Evolutionary conservation across 352 stramenopile genomes (phyloP).

Genomic region (Aphanomyces euteiches): DNA sequence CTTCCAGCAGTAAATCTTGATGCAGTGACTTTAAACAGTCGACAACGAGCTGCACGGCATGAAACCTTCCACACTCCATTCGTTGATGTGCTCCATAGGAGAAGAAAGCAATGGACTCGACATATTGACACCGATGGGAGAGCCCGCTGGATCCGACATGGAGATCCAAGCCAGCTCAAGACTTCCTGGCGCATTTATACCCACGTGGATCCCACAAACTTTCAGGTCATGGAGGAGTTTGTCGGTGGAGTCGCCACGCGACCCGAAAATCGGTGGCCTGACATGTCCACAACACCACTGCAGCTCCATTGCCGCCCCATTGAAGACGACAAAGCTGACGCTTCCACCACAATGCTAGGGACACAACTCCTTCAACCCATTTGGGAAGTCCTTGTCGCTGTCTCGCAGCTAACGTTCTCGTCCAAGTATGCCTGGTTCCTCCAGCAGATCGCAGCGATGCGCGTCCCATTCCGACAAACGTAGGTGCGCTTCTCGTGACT

Average conservation of each 20-base stretch:
- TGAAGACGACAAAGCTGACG: conserved; percentile 50
- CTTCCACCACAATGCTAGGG: conserved; percentile 49
- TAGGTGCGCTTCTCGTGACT: not conserved
- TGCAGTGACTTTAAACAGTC: conserved; percentile 5
- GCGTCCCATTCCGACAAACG: conserved; percentile 67
- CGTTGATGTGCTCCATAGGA: conserved; percentile 28
- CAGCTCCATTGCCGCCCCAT: conserved; percentile 45
- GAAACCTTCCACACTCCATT: not conserved
- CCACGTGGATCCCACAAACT: not conserved
- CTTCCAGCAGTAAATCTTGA: not conserved
- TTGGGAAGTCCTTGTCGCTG: conserved; percentile 35
- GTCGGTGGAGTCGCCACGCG: not conserved
- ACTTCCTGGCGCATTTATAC: no score
- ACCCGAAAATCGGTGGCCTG: not conserved
- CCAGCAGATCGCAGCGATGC: conserved; percentile 56
- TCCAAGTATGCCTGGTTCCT: conserved; percentile 84
- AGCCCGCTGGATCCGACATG: not conserved
- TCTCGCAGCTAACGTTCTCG: conserved; percentile 51
- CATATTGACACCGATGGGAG: conserved; percentile 40
- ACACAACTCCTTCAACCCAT: conserved; percentile 51
- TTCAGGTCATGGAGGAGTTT: not conserved
- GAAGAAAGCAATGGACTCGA: conserved; percentile 77
- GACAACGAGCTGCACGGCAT: conserved; percentile 22
- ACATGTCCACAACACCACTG: not conserved
- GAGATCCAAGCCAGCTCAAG: not conserved